Evolutionary conservation across 805 yeast genomes (phyloP).

Genomic region (Maudiozyma pseudohumilis): DNA sequence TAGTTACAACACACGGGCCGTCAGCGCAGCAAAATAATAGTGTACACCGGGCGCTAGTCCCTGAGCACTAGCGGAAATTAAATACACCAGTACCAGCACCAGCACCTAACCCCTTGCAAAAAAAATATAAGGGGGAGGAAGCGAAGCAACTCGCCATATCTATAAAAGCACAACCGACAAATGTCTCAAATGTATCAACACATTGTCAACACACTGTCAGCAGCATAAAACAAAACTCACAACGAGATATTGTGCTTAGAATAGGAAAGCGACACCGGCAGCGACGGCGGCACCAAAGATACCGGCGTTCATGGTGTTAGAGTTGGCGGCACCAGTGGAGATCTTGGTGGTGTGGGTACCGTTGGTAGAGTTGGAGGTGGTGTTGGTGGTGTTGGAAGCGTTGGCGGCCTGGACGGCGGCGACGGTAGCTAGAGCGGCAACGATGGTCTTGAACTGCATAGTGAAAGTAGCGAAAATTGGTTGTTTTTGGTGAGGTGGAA

Average conservation of each 20-base stretch:
- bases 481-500: background rate
- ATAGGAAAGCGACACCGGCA: constrained; percentile 57
- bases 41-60: too few species aligned
- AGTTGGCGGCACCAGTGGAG: constrained; percentile 42
- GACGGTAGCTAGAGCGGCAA: constrained; percentile 60
- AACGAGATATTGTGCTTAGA: constrained; percentile 28
- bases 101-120: too few species aligned
- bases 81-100: too few species aligned
- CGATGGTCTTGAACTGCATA: constrained; percentile 68
- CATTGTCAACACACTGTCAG: too few species aligned
- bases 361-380: constrained; percentile 32
- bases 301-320: constrained; percentile 57
- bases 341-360: constrained; percentile 29
- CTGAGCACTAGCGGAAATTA: too few species aligned
- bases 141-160: too few species aligned
- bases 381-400: constrained; percentile 35
- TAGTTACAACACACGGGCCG: too few species aligned
- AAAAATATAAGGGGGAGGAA: too few species aligned
- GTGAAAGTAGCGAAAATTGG: background rate
- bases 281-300: constrained; percentile 77
- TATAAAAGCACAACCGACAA: too few species aligned
- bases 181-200: constrained; percentile 1
- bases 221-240: too few species aligned
- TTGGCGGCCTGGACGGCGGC: constrained; percentile 51
- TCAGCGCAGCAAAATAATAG: too few species aligned